Evolutionary conservation across 306 rosid species (phyloP).

Genomic region (Begonia masoniana): DNA sequence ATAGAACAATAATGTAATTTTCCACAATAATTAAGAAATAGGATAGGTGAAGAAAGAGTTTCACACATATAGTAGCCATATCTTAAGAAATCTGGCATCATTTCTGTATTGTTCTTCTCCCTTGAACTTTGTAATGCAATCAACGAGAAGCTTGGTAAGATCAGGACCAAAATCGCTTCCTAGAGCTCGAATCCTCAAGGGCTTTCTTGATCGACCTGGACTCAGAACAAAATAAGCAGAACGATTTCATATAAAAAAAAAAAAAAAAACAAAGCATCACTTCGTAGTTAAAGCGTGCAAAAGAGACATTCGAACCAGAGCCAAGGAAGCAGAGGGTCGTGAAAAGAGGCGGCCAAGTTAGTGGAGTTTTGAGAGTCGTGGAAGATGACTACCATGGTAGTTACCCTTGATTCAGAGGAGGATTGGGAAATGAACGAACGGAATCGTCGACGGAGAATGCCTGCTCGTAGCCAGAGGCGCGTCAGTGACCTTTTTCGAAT

Average conservation of each 20-base stretch:
- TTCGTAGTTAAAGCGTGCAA: neutral
- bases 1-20: neutral
- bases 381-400: slow-evolving; percentile 21
- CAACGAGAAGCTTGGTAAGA: slow-evolving; percentile 29
- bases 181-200: slow-evolving; percentile 27
- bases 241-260: slow-evolving; percentile 1
- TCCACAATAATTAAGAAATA: neutral
- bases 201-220: slow-evolving; percentile 44
- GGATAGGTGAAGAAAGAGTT: neutral
- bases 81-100: slow-evolving; percentile 68
- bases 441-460: neutral
- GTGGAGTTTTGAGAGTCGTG: slow-evolving; percentile 6
- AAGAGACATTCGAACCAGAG: slow-evolving; percentile 28
- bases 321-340: slow-evolving; percentile 50
- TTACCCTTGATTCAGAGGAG: neutral
- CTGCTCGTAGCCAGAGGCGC: neutral
- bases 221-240: neutral
- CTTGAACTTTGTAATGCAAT: slow-evolving; percentile 47
- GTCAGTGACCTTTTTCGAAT: no score
- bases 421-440: neutral
- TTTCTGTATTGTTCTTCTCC: slow-evolving; percentile 33
- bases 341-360: slow-evolving; percentile 2
- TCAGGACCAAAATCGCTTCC: slow-evolving; percentile 11
- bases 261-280: neutral
- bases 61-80: slow-evolving; percentile 65